phyloP scores from a whole-genome alignment of 1,284 basidiomycete genomes.

The Rhizoctonia solani region DNA sequence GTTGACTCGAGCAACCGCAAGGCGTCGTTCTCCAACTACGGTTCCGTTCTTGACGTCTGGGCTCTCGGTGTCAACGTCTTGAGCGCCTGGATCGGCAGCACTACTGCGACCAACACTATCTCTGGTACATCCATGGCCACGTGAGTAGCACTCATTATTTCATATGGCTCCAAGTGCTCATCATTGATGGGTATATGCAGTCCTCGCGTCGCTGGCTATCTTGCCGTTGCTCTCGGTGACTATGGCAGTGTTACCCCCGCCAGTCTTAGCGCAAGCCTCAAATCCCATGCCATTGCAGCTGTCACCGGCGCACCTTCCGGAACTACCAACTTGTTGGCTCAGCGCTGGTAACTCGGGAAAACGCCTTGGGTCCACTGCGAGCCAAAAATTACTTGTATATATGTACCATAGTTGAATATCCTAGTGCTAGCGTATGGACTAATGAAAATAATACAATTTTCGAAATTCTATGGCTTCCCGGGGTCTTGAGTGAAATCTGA shows the following conservation, averaged over 20 bases:
- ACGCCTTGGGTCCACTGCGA: no score
- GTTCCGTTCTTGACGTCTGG: no score
- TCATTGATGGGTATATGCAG: not conserved
- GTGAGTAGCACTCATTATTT: not conserved
- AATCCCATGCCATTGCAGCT: constrained; percentile 18
- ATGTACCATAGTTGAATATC: no score
- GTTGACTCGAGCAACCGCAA: constrained; percentile 79
- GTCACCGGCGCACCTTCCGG: constrained; percentile 33
- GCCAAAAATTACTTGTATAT: not conserved
- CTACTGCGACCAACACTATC: constrained; percentile 65
- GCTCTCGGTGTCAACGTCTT: constrained; percentile 78
- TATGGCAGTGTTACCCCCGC: constrained; percentile 32
- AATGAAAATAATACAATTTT: no score
- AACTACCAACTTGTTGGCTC: constrained; percentile 34
- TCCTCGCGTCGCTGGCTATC: constrained; percentile 26
- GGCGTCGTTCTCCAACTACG: constrained; percentile 87
- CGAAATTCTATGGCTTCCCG: no score
- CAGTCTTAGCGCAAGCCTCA: constrained; percentile 21
- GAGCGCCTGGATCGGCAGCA: constrained; percentile 72
- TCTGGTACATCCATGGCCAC: constrained; percentile 72
- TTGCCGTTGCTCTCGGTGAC: constrained; percentile 29
- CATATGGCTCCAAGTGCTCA: not conserved
- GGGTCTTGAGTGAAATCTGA: no score
- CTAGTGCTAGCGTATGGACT: no score
- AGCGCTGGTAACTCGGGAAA: constrained; percentile 28